These are phyloP conservation scores for Monilinia aucupariae DNA, from an alignment of 2,329 filamentous ascomycete species.

Conservation along the genomic window DNA sequence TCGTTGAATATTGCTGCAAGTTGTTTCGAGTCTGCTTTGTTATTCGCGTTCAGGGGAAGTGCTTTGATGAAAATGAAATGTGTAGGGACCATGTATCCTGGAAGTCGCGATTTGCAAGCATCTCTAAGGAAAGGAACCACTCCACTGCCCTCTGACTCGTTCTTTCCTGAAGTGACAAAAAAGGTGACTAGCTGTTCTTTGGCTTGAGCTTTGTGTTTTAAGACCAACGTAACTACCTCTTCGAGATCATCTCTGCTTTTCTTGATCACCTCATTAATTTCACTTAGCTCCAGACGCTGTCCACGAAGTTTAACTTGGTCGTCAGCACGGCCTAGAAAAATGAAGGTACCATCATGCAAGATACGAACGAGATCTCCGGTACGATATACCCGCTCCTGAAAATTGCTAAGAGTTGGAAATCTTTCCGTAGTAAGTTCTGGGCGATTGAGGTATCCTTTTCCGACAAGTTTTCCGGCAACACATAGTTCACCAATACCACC, in stretches of 20 bases:
- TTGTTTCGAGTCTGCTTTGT: conserved; percentile 74
- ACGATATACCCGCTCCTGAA: conserved; percentile 65
- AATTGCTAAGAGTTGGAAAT: conserved; percentile 60
- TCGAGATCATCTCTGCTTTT: conserved; percentile 52
- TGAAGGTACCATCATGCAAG: conserved; percentile 73
- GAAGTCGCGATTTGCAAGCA: conserved; percentile 64
- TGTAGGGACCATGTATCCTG: conserved; percentile 86
- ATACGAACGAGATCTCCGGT: conserved; percentile 85
- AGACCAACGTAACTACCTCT: conserved; percentile 70
- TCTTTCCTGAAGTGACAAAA: conserved; percentile 41
- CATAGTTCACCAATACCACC: conserved; percentile 85
- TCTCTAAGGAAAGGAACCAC: conserved; percentile 47
- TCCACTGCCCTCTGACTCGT: conserved; percentile 32
- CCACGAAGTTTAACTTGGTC: conserved; percentile 90
- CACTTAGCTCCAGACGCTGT: conserved; percentile 81
- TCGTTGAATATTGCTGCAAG: conserved; percentile 61
- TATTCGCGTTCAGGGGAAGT: conserved; percentile 80
- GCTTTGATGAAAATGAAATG: conserved; percentile 67
- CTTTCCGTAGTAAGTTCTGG: conserved; percentile 69
- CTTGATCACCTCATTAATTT: conserved; percentile 82
- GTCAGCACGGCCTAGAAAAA: conserved; percentile 82
- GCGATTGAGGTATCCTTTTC: conserved; percentile 81
- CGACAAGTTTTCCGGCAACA: conserved; percentile 79
- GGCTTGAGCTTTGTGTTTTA: conserved; percentile 64
- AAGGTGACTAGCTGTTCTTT: conserved; percentile 83